Conservation (phyloP, 352 stramenopile species). For the Chrysophaeum taylorii region DNA sequence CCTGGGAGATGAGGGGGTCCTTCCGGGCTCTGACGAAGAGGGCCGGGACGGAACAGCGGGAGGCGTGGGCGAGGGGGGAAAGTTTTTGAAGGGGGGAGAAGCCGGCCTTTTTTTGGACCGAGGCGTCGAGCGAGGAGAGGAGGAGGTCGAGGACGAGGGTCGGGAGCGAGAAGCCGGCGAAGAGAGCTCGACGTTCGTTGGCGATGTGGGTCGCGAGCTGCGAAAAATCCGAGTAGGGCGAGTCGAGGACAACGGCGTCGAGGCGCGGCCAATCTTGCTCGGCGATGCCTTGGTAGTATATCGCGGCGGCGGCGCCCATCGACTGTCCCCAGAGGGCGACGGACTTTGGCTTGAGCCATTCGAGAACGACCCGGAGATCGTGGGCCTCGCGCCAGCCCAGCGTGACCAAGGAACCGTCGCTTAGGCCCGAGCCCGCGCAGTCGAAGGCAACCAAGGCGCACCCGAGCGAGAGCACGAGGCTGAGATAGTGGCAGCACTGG, state of each 20-base stretch:
- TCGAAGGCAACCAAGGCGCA: slow-evolving; percentile 67
- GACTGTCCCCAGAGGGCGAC: slow-evolving; percentile 24
- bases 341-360: slow-evolving; percentile 37
- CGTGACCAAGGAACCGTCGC: slow-evolving; percentile 65
- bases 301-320: slow-evolving; percentile 24
- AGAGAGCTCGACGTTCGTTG: slow-evolving; percentile 49
- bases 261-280: slow-evolving; percentile 30
- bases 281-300: slow-evolving; percentile 43
- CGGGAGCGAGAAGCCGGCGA: slow-evolving; percentile 56
- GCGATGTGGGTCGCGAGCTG: slow-evolving; percentile 58
- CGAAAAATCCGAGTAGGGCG: slow-evolving; percentile 4
- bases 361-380: slow-evolving; percentile 57
- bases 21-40: slow-evolving; percentile 52
- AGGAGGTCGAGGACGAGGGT: slow-evolving; percentile 57
- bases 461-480: slow-evolving; percentile 51
- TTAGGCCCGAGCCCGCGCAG: slow-evolving; percentile 58
- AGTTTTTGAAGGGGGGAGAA: slow-evolving; percentile 52
- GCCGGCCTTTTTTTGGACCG: slow-evolving; percentile 57
- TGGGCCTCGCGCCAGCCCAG: slow-evolving; percentile 65
- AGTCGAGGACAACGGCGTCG: background rate
- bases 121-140: slow-evolving; percentile 53
- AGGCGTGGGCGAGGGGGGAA: slow-evolving; percentile 55
- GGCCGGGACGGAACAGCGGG: slow-evolving; percentile 53
- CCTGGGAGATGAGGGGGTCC: slow-evolving; percentile 53
- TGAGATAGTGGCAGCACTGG: slow-evolving; percentile 57